These are phyloP conservation scores for Gossypium gossypioides DNA, from an alignment of 441 rosid species.

Conservation along the genomic window DNA sequence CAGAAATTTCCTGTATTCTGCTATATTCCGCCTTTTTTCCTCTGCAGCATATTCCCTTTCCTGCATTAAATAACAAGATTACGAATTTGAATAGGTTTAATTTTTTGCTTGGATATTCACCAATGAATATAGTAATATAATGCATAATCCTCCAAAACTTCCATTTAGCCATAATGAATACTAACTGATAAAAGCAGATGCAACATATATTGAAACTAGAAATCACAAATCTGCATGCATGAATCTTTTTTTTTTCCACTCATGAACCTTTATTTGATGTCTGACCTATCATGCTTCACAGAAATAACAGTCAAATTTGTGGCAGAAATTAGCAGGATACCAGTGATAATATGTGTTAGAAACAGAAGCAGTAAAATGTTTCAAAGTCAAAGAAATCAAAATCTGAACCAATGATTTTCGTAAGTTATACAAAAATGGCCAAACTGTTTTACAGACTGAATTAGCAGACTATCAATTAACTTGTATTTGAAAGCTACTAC, in stretches of 20 bases:
- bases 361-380: neutral
- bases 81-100: neutral
- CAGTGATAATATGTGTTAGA: neutral
- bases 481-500: neutral
- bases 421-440: neutral
- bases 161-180: neutral
- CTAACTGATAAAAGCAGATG: neutral
- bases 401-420: neutral
- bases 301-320: neutral
- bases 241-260: neutral
- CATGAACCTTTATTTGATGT: neutral
- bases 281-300: neutral
- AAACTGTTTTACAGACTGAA: neutral
- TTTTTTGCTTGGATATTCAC: neutral
- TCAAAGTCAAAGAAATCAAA: neutral
- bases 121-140: neutral
- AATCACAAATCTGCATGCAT: neutral
- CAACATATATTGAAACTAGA: neutral
- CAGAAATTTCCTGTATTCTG: slow-evolving; percentile 69
- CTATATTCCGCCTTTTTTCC: slow-evolving; percentile 51
- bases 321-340: neutral
- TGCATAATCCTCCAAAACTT: neutral
- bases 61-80: slow-evolving; percentile 30
- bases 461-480: neutral
- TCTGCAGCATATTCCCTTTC: slow-evolving; percentile 87